Percentiles rank a stretch among this genome's conserved stretches.
Conservation (phyloP, 352 stramenopile species). For the Peronosclerospora sorghi region DNA sequence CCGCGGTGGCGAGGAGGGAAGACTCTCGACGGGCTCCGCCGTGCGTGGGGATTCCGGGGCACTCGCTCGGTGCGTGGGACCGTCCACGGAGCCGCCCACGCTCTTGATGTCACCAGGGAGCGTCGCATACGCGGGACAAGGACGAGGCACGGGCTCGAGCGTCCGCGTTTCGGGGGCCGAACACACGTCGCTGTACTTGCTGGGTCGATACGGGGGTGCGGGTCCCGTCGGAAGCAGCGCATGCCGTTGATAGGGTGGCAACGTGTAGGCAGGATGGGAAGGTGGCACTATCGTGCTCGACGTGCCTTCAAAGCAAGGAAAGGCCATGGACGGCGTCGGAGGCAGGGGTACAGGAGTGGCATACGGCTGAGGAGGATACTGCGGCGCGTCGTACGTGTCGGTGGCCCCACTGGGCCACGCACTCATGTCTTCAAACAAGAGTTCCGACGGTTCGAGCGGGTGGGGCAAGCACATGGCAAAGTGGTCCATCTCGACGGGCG, state of each 20-base stretch:
- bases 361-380: slow-evolving; percentile 9
- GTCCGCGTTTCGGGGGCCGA: slow-evolving; percentile 5
- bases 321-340: slow-evolving; percentile 1
- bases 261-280: slow-evolving; percentile 5
- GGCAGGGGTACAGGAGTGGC: slow-evolving; percentile 13
- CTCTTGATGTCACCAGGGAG: too few relatives aligned
- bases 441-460: slow-evolving; percentile 19
- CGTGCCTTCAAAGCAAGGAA: slow-evolving; percentile 9
- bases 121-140: slow-evolving; percentile 2
- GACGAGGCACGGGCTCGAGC: slow-evolving; percentile 6
- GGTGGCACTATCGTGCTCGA: not conserved
- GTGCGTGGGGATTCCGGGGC: too few relatives aligned
- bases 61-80: too few relatives aligned
- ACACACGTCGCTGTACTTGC: slow-evolving; percentile 7
- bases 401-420: slow-evolving; percentile 8
- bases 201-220: slow-evolving; percentile 9
- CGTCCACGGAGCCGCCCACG: too few relatives aligned
- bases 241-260: slow-evolving; percentile 13
- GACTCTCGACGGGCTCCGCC: too few relatives aligned
- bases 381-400: slow-evolving; percentile 13
- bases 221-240: slow-evolving; percentile 3
- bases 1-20: not conserved
- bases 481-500: slow-evolving; percentile 32
- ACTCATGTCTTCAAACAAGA: slow-evolving; percentile 34
- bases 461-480: slow-evolving; percentile 26